Evolutionary conservation across 2,329 filamentous ascomycete species (phyloP).

Genomic region (Claviceps sorghi): DNA sequence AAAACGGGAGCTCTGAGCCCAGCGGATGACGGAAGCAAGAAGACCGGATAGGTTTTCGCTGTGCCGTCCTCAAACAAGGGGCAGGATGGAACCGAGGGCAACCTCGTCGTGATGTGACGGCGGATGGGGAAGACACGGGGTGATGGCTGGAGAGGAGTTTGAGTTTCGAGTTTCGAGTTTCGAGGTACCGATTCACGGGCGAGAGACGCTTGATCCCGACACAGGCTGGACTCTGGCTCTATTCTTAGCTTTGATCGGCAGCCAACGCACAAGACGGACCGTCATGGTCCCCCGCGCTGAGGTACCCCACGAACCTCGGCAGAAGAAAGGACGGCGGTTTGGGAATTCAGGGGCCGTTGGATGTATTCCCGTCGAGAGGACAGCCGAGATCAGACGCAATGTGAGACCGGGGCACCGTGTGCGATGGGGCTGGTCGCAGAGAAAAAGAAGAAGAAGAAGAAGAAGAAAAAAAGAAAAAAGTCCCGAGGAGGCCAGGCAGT

Average conservation of each 20-base stretch:
- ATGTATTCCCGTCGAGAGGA: neutral
- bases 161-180: neutral
- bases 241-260: neutral
- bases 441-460: neutral
- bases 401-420: neutral
- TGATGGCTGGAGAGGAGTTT: neutral
- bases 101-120: neutral
- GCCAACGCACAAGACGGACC: neutral
- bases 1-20: neutral
- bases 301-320: neutral
- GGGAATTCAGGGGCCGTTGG: neutral
- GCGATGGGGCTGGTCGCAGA: neutral
- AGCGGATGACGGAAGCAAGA: neutral
- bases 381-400: neutral
- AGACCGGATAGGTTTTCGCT: neutral
- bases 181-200: neutral
- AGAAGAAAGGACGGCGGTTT: neutral
- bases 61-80: neutral
- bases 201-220: neutral
- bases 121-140: neutral
- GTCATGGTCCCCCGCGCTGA: neutral
- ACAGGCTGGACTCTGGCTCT: slow-evolving; percentile 1
- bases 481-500: neutral
- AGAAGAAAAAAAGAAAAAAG: neutral
- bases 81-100: neutral